Base-by-base conservation (phyloP, 2,329 filamentous ascomycete genomes). In the Xylariales sp. region DNA sequence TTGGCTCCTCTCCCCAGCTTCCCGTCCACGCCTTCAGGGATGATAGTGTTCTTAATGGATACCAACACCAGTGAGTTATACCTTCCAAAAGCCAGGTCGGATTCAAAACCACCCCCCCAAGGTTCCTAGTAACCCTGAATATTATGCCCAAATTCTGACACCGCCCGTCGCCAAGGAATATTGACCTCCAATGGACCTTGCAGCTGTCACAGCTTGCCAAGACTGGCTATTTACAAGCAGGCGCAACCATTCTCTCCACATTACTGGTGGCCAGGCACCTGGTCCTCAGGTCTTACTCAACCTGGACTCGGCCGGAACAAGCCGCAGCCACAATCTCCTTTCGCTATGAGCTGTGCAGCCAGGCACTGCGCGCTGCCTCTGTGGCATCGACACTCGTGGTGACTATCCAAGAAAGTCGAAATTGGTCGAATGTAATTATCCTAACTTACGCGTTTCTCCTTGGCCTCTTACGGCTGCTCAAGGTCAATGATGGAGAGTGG, bases 381-480 rank as follows among this genome's bases (percentile, higher is more conserved):
- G 42, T 71, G 31, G 60, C 56, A 13, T 65, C 70, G 33, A 52
- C 66, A 33, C 48, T 61, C 21, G 40, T 62, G 27, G 63, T 64
- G 21, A 62, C 57, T 24, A 47, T 54, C 16, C 45, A 55, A 32
- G 52, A 58, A 25, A 54, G 50, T 28, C 49, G 55, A 15, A 62
- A 63, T 39, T 56, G 61, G 51, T 52, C 65, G 29, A 62, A 66
- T 46, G 54, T 62, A 10, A 40, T 55, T 20, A 51, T 58, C 6
- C 45, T 65, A 16, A 55, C 52, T 32, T 72, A 72, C 46, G 58
- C 61, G 27, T 65, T 72, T 32, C 17, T 62, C 25, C 50, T 74
- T 5, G 70, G 70, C 17, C 52, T 74, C 16, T 33, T 62, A 18
- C 63, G 70, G 11, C 60, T 71, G 29, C n/a, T n/a, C n/a, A n/a